phyloP scores from a whole-genome alignment of 2,329 filamentous ascomycete species.

The Aspergillus melleus region DNA sequence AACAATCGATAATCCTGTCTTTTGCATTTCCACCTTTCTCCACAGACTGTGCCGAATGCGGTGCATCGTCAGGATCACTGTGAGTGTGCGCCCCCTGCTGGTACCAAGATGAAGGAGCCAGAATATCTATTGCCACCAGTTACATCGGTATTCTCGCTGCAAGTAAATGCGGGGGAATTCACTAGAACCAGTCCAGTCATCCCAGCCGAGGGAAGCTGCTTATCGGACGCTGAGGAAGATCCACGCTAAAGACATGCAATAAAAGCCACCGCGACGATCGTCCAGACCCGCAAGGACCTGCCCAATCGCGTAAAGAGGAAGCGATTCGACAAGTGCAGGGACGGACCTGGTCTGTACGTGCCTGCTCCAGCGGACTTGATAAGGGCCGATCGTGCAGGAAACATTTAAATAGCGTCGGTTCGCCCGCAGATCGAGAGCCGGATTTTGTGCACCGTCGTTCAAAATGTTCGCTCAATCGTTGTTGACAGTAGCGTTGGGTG shows the following conservation, averaged over 20 bases:
- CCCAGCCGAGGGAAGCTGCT: neutral
- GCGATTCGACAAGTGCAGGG: too few relatives aligned
- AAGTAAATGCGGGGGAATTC: neutral
- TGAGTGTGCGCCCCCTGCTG: neutral
- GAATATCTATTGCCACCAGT: too few relatives aligned
- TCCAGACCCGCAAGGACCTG: constrained; percentile 6
- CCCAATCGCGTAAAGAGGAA: neutral
- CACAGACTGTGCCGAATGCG: neutral
- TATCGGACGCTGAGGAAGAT: neutral
- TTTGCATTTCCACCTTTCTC: neutral
- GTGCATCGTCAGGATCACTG: neutral
- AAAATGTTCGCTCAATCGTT: neutral
- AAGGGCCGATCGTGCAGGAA: neutral
- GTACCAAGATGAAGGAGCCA: too few relatives aligned
- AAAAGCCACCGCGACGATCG: neutral
- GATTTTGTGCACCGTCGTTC: neutral
- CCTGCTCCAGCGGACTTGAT: neutral
- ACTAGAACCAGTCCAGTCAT: neutral
- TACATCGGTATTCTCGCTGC: neutral
- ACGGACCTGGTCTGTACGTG: neutral
- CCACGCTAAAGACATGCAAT: neutral
- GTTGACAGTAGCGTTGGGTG: neutral
- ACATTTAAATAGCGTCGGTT: neutral
- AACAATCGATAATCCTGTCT: neutral
- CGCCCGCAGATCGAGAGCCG: neutral